A percentile compares a stretch with the other conserved stretches of the same genome.
phyloP scores from a whole-genome alignment of 225 moss, liverwort and hornwort species.

The Takakia lepidozioides region DNA sequence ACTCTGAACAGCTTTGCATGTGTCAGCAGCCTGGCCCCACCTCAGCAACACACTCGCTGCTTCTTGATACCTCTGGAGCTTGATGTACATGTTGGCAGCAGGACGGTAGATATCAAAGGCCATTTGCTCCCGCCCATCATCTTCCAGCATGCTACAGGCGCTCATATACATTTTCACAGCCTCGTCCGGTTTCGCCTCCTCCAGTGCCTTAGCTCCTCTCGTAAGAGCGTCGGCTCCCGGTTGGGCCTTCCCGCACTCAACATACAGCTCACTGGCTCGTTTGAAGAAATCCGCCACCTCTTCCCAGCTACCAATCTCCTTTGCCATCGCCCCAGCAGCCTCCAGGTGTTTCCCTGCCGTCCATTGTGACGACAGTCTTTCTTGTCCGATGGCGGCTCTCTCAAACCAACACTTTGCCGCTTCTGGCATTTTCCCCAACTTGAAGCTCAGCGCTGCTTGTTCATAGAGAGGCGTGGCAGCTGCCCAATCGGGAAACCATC shows the following conservation, averaged over 20 bases:
- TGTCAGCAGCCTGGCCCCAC: slow-evolving; percentile 63
- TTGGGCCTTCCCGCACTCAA: slow-evolving; percentile 51
- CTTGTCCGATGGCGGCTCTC: slow-evolving; percentile 89
- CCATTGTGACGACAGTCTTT: slow-evolving; percentile 82
- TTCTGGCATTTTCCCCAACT: slow-evolving; percentile 59
- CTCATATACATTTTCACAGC: slow-evolving; percentile 53
- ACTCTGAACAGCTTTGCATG: slow-evolving; percentile 50
- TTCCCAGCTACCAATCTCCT: slow-evolving; percentile 41
- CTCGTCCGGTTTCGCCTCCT: slow-evolving; percentile 38
- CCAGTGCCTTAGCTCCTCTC: slow-evolving; percentile 54
- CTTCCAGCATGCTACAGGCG: slow-evolving; percentile 47
- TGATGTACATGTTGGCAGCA: slow-evolving; percentile 42
- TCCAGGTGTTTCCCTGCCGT: slow-evolving; percentile 83
- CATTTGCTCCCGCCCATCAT: slow-evolving; percentile 60
- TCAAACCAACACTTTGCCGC: slow-evolving; percentile 74
- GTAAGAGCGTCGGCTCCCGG: slow-evolving; percentile 59
- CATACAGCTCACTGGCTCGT: slow-evolving; percentile 42
- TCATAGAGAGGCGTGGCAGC: slow-evolving; percentile 85
- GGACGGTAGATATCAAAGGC: slow-evolving; percentile 64
- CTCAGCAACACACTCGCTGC: slow-evolving; percentile 50
- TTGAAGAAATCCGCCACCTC: slow-evolving; percentile 56
- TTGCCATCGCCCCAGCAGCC: slow-evolving; percentile 45
- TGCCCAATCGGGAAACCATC: slow-evolving; percentile 78
- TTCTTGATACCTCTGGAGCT: slow-evolving; percentile 33
- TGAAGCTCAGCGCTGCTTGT: slow-evolving; percentile 76